phyloP scores from a whole-genome alignment of 208 protist genomes.

The Polymyxa betae region DNA sequence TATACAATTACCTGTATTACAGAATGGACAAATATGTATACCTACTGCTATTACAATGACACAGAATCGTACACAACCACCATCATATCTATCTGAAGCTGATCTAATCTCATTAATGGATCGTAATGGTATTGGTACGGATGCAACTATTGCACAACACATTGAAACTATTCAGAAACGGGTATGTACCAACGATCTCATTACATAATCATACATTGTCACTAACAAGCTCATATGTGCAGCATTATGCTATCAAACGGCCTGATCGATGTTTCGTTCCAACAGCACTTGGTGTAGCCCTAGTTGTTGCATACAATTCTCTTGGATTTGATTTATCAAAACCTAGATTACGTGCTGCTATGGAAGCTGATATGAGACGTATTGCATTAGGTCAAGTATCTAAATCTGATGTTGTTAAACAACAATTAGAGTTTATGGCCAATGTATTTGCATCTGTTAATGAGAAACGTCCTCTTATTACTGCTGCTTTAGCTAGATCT shows the following conservation, averaged over 20 bases:
- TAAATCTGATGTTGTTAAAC: conserved; percentile 80
- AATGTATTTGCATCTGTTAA: too few relatives aligned
- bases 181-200: background rate
- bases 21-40: conserved; percentile 81
- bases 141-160: conserved; percentile 98
- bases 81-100: conserved; percentile 91
- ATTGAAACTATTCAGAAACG: conserved; percentile 86
- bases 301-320: conserved; percentile 89
- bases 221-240: background rate
- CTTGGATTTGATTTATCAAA: conserved; percentile 84
- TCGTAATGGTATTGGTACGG: conserved; percentile 95
- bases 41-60: conserved; percentile 82
- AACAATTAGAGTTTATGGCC: too few relatives aligned
- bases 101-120: conserved; percentile 93
- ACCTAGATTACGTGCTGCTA: conserved; percentile 77
- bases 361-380: conserved; percentile 86
- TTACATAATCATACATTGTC: background rate
- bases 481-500: too few relatives aligned
- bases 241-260: conserved; percentile 70
- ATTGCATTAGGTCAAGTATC: conserved; percentile 80
- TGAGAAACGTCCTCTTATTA: too few relatives aligned
- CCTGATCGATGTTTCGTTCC: conserved; percentile 77
- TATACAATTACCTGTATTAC: conserved; percentile 87
- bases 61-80: conserved; percentile 74
- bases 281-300: conserved; percentile 88